Percentiles rank a stretch among this genome's conserved stretches.
Conservation (phyloP, 306 rosid species). For the Lablab purpureus region DNA sequence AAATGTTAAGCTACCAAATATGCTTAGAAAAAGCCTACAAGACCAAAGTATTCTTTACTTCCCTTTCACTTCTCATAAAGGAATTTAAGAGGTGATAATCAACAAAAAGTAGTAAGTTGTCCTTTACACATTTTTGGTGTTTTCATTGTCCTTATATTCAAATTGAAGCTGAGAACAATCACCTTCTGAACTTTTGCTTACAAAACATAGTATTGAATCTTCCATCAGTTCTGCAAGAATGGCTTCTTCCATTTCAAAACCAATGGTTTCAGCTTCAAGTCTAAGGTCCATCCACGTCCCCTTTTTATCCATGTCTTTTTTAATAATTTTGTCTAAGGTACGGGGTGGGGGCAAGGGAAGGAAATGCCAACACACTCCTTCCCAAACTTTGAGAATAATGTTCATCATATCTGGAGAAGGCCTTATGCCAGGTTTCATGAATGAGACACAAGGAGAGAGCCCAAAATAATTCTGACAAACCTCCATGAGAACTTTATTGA, state of each 20-base stretch:
- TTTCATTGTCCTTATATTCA: slow-evolving; percentile 47
- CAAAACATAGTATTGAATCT: slow-evolving; percentile 65
- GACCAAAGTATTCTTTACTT: slow-evolving; percentile 38
- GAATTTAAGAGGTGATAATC: slow-evolving; percentile 30
- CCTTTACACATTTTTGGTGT: slow-evolving; percentile 50
- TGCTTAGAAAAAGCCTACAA: slow-evolving; percentile 35
- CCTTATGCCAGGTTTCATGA: slow-evolving; percentile 55
- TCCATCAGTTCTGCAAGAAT: slow-evolving; percentile 82
- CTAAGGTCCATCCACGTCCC: slow-evolving; percentile 81
- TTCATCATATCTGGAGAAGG: slow-evolving; percentile 57
- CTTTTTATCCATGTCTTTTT: slow-evolving; percentile 77
- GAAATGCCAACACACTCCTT: slow-evolving; percentile 82
- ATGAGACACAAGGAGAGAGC: slow-evolving; percentile 66
- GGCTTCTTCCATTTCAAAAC: slow-evolving; percentile 74
- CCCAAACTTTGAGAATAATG: slow-evolving; percentile 60
- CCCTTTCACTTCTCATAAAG: slow-evolving; percentile 33
- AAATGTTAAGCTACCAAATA: slow-evolving; percentile 39
- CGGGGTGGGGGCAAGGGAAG: slow-evolving; percentile 71
- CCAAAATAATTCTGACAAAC: slow-evolving; percentile 66
- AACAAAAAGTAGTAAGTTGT: slow-evolving; percentile 39
- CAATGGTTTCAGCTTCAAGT: slow-evolving; percentile 68
- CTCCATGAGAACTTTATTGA: slow-evolving; percentile 74
- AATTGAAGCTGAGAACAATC: slow-evolving; percentile 35
- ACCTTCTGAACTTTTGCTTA: slow-evolving; percentile 46
- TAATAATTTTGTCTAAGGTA: slow-evolving; percentile 82